A percentile compares a stretch with the other conserved stretches of the same genome.
Conservation (phyloP, 2,329 filamentous ascomycete species). For the Akanthomyces lecanii region DNA sequence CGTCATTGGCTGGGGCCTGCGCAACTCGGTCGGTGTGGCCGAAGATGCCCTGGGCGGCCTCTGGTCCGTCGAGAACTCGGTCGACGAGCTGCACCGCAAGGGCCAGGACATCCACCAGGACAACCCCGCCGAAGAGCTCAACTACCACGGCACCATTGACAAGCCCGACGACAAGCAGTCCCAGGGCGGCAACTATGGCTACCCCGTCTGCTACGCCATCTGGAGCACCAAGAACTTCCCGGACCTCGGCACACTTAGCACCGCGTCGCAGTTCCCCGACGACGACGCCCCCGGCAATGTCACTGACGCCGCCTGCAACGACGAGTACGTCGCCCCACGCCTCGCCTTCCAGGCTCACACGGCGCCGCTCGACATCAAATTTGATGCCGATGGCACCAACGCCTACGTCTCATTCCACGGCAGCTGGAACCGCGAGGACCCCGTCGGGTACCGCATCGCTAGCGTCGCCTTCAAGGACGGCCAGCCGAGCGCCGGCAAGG, state of each 20-base stretch:
- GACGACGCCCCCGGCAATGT: conserved; percentile 29
- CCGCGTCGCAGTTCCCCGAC: conserved; percentile 48
- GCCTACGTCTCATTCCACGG: conserved; percentile 70
- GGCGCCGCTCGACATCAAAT: conserved; percentile 68
- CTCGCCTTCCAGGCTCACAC: conserved; percentile 62
- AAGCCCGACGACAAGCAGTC: conserved; percentile 24
- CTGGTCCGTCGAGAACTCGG: conserved; percentile 66
- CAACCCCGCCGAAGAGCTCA: conserved; percentile 71
- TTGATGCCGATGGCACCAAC: conserved; percentile 51
- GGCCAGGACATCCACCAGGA: conserved; percentile 60
- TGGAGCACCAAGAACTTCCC: conserved; percentile 52
- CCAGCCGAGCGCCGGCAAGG: conserved; percentile 34
- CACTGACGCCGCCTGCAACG: conserved; percentile 43
- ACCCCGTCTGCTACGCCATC: conserved; percentile 64
- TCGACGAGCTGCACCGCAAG: conserved; percentile 57
- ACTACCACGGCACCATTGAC: conserved; percentile 61
- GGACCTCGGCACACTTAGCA: conserved; percentile 34
- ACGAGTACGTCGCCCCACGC: conserved; percentile 44
- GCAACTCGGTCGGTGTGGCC: conserved; percentile 68
- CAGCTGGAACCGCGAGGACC: conserved; percentile 50
- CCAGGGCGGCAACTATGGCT: conserved; percentile 59
- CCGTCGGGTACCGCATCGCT: conserved; percentile 45
- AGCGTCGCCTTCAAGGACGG: conserved; percentile 39
- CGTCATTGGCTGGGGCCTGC: conserved; percentile 62
- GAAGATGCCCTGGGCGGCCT: conserved; percentile 53